Base-by-base conservation (phyloP, 2,329 filamentous ascomycete genomes). In the Colletotrichum neosansevieriae region DNA sequence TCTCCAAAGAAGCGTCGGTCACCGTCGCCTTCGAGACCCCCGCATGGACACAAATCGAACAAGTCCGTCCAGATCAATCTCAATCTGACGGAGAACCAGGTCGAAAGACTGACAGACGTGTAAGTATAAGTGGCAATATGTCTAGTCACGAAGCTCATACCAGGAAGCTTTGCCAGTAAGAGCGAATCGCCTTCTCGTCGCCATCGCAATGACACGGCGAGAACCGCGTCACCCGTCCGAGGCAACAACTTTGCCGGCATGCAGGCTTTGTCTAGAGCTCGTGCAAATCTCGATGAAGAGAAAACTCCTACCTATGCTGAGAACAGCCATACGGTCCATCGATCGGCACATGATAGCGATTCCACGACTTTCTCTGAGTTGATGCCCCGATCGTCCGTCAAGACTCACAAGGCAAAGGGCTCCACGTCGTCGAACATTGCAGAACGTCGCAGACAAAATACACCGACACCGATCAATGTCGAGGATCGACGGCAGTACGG, bases 91-190 rank as follows among this genome's bases (percentile, higher is more conserved):
- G 82, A 85, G 51, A 80, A 78, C 0, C 82, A 85, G 68, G 81
- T 86, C 77, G 81, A 85, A 63, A 82, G 78, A 67, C 76, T 86
- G 49, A 80, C 84, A 3, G 78, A 82, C 54, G 81, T 79, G 84
- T 85, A 77, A 69, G 81, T 50, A 32, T 19, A 12, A 21, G 2
- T 24, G 19, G 38, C 38, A 19, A n/a, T 21, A 17, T 9, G 24
- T 36, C 12, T 9, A n/a, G 32, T 6, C 6, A 15, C 50, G 9
- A 32, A 10, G 32, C 70, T 75, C 42, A 76, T 56, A 5, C 36
- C 13, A 15, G 6, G 49, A 36, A 81, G 79, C 12, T 80, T 81
- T 53, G 77, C 77, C 10, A 72, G 73, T 17, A 79, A 76, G 58
- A 71, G 77, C 13, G 73, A 74, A 24, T 63, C 72, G 58, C 50